These are phyloP conservation scores for Podila epigama DNA, from an alignment of 192 early-diverging fungal genomes.

Conservation along the genomic window DNA sequence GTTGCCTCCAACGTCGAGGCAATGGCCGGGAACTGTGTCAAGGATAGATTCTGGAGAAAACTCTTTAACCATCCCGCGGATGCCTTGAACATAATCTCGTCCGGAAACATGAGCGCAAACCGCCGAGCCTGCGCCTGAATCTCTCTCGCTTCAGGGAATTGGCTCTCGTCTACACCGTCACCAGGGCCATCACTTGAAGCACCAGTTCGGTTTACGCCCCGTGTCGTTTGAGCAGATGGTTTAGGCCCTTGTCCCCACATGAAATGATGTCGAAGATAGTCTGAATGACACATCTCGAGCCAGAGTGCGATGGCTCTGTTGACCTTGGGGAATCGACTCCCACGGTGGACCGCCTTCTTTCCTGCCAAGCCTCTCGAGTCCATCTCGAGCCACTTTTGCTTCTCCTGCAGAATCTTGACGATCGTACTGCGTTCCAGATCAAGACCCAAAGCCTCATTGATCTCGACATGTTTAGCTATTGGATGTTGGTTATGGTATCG, in stretches of 20 bases:
- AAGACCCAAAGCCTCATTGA: not conserved
- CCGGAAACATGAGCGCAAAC: not conserved
- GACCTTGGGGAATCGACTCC: not conserved
- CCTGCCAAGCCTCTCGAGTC: not conserved
- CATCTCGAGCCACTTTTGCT: not conserved
- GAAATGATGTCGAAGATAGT: not conserved
- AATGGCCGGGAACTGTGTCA: conserved; percentile 1
- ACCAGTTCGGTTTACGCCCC: not conserved
- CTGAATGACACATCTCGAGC: not conserved
- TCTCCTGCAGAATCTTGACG: not conserved
- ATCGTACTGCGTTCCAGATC: not conserved
- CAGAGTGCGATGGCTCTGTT: not conserved
- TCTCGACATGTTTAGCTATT: not conserved
- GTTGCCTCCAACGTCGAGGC: not conserved
- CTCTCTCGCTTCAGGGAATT: not conserved
- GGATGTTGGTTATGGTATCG: not conserved
- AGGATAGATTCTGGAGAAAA: not conserved
- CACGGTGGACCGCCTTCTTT: not conserved
- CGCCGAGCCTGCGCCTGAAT: not conserved
- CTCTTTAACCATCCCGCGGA: not conserved
- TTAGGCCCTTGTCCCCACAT: not conserved
- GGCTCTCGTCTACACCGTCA: not conserved
- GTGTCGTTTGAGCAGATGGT: not conserved
- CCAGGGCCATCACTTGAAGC: not conserved
- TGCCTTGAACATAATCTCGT: not conserved